Percentiles rank a stretch among this genome's conserved stretches.
phyloP scores from a whole-genome alignment of 352 stramenopile genomes.

The Phytophthora constricta region DNA sequence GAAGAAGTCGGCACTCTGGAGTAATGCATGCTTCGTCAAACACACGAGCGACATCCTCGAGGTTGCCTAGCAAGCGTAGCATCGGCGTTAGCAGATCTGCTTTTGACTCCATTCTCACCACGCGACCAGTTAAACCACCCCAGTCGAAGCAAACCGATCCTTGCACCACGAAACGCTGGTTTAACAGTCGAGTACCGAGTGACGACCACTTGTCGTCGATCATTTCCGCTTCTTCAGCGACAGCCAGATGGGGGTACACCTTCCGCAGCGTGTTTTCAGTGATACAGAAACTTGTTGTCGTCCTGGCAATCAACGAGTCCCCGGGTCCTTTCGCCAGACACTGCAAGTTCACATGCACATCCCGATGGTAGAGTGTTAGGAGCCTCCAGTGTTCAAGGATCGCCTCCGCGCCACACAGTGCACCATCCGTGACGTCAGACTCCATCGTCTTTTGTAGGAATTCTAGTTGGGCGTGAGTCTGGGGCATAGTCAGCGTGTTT shows the following conservation, averaged over 20 bases:
- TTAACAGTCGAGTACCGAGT: constrained; percentile 4
- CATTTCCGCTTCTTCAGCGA: not conserved
- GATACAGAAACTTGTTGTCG: not conserved
- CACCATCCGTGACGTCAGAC: not conserved
- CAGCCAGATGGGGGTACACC: not conserved
- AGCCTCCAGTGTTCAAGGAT: not conserved
- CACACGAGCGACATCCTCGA: constrained; percentile 14
- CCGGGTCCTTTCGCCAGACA: not conserved
- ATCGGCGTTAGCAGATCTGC: constrained; percentile 13
- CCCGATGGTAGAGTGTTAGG: not conserved
- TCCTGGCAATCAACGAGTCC: not conserved
- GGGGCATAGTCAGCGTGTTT: not conserved
- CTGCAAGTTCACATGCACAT: not conserved
- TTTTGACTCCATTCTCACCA: constrained; percentile 11
- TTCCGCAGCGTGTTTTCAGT: not conserved
- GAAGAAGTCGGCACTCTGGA: constrained; percentile 10
- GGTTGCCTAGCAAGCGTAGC: constrained; percentile 11
- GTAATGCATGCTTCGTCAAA: constrained; percentile 19
- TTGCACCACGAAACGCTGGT: constrained; percentile 9
- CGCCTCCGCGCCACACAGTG: not conserved
- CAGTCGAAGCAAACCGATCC: constrained; percentile 25
- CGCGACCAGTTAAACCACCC: constrained; percentile 4
- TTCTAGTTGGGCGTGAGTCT: not conserved
- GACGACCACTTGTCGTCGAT: not conserved
- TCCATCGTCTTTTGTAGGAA: constrained; percentile 3